These are phyloP conservation scores for Geoglossum cookeanum DNA, from an alignment of 2,329 filamentous ascomycete genomes.

Conservation along the genomic window DNA sequence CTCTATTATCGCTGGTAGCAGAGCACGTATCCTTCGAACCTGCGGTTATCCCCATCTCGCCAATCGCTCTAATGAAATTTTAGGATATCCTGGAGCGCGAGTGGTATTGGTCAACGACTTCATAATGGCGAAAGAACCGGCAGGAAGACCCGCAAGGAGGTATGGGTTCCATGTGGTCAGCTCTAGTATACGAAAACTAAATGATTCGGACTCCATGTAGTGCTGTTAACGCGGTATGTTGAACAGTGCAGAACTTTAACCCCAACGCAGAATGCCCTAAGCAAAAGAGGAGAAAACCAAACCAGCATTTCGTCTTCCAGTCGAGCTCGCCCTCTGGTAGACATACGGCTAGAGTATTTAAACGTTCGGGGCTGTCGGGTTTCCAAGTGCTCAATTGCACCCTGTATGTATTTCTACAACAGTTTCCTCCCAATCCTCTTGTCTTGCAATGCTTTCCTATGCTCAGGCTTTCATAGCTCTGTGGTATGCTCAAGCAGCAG, in stretches of 20 bases:
- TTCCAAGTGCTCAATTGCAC: not conserved
- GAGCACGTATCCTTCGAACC: too few species aligned
- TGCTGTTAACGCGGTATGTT: not conserved
- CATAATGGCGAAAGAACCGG: not conserved
- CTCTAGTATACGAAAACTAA: not conserved
- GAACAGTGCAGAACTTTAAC: not conserved
- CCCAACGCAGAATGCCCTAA: not conserved
- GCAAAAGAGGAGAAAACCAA: not conserved
- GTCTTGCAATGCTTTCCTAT: conserved; percentile 5
- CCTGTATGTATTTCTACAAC: not conserved
- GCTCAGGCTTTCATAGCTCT: conserved; percentile 2
- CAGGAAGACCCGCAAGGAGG: not conserved
- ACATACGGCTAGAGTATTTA: not conserved
- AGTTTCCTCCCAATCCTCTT: not conserved
- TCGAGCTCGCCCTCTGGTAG: not conserved
- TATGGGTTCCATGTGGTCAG: not conserved
- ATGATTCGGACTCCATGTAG: not conserved
- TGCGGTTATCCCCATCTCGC: too few species aligned
- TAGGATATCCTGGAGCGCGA: too few species aligned
- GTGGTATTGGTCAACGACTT: not conserved
- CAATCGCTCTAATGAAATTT: too few species aligned
- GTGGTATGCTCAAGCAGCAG: conserved; percentile 1
- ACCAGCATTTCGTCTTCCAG: not conserved
- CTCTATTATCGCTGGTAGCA: too few species aligned
- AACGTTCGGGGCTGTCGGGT: not conserved